Conservation (phyloP, 2,329 filamentous ascomycete genomes). For the Colletotrichum filicis region DNA sequence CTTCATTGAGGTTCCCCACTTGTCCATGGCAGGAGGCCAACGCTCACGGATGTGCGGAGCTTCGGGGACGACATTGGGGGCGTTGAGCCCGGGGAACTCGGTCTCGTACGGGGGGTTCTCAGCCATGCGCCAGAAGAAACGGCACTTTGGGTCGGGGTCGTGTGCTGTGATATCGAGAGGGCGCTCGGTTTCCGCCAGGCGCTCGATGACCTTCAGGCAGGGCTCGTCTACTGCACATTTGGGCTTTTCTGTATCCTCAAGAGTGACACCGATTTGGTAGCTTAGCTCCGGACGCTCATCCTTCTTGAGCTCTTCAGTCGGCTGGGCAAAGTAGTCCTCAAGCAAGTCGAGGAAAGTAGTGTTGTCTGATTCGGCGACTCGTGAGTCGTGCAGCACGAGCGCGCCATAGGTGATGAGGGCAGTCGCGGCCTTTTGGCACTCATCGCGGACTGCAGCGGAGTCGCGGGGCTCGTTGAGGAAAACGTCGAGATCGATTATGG, state of each 20-base stretch:
- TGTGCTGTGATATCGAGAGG: slow-evolving; percentile 68
- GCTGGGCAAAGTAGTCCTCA: slow-evolving; percentile 74
- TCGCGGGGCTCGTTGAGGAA: slow-evolving; percentile 58
- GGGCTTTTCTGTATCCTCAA: slow-evolving; percentile 72
- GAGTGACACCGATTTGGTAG: slow-evolving; percentile 71
- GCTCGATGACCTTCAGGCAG: slow-evolving; percentile 66
- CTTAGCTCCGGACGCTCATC: slow-evolving; percentile 69
- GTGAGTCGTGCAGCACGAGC: slow-evolving; percentile 68
- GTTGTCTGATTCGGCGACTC: slow-evolving; percentile 67
- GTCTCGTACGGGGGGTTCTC: slow-evolving; percentile 65
- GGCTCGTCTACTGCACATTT: slow-evolving; percentile 72
- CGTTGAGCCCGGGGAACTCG: slow-evolving; percentile 65
- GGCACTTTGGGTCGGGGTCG: slow-evolving; percentile 69
- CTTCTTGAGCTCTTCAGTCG: slow-evolving; percentile 53
- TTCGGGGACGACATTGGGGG: slow-evolving; percentile 64
- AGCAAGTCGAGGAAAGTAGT: slow-evolving; percentile 68
- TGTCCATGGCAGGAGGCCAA: slow-evolving; percentile 66
- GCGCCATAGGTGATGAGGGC: slow-evolving; percentile 71
- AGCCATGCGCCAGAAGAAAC: slow-evolving; percentile 72
- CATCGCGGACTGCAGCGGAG: slow-evolving; percentile 57
- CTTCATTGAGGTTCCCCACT: slow-evolving; percentile 71
- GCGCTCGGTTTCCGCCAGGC: slow-evolving; percentile 64
- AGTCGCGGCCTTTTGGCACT: slow-evolving; percentile 64
- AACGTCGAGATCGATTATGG: slow-evolving; percentile 68
- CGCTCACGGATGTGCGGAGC: slow-evolving; percentile 58